Conservation (phyloP, 1,284 basidiomycete genomes). For the Exsudoporus floridanus region DNA sequence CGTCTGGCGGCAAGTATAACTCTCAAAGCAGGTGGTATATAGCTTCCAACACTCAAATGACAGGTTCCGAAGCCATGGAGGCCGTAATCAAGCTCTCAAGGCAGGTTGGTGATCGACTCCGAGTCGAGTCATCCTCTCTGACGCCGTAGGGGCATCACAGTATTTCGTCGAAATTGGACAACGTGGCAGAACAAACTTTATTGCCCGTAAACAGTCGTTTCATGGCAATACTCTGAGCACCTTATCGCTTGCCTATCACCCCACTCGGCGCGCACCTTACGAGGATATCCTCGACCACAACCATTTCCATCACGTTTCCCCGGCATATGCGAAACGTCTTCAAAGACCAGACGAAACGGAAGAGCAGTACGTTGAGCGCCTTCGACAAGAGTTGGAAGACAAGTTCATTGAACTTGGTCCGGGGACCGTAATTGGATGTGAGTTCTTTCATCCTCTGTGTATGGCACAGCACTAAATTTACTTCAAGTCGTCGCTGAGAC, state of each 20-base stretch:
- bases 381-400: constrained; percentile 76
- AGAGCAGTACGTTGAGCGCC: constrained; percentile 72
- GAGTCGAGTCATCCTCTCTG: constrained; percentile 2
- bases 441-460: constrained; percentile 27
- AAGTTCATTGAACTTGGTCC: constrained; percentile 81
- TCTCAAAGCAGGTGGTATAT: neutral
- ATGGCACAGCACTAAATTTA: constrained; percentile 9
- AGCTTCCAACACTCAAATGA: constrained; percentile 2
- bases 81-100: constrained; percentile 74
- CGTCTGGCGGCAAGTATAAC: constrained; percentile 58
- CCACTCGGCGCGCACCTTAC: constrained; percentile 65
- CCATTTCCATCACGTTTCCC: constrained; percentile 78
- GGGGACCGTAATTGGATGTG: constrained; percentile 77
- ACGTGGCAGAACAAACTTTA: constrained; percentile 70
- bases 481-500: constrained; percentile 74
- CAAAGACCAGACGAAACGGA: constrained; percentile 67
- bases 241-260: constrained; percentile 65
- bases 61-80: constrained; percentile 86
- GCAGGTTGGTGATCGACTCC: constrained; percentile 48
- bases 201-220: constrained; percentile 76
- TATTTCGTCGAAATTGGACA: constrained; percentile 72
- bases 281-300: constrained; percentile 58
- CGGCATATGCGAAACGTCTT: constrained; percentile 82
- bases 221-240: constrained; percentile 83
- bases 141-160: constrained; percentile 37